phyloP scores from a whole-genome alignment of 306 rosid genomes.

The Vicia sativa region DNA sequence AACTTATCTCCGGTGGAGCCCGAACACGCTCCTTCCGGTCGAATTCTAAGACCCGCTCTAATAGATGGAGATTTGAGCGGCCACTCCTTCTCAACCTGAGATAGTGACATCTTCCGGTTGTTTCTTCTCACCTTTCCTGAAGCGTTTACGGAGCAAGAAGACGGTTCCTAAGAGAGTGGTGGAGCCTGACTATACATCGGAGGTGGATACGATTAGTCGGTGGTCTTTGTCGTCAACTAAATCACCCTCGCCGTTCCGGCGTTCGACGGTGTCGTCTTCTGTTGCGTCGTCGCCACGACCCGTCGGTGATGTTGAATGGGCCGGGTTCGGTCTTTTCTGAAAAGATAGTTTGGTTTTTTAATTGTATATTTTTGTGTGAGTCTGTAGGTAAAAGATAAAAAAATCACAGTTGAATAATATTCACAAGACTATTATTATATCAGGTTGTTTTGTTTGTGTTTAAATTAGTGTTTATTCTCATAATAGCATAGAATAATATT shows the following conservation, averaged over 20 bases:
- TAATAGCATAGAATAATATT: too few relatives aligned
- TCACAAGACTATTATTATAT: too few relatives aligned
- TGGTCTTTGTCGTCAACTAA: slow-evolving; percentile 70
- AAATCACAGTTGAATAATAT: too few relatives aligned
- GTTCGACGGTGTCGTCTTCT: slow-evolving; percentile 53
- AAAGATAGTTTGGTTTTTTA: neutral
- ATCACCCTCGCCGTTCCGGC: slow-evolving; percentile 60
- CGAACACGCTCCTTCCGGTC: slow-evolving; percentile 52
- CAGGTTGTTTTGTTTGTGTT: too few relatives aligned
- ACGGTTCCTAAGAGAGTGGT: slow-evolving; percentile 25
- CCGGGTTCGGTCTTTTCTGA: slow-evolving; percentile 82
- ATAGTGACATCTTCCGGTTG: slow-evolving; percentile 54
- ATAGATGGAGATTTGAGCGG: slow-evolving; percentile 57
- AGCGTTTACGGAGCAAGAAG: slow-evolving; percentile 43
- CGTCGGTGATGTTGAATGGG: slow-evolving; percentile 70
- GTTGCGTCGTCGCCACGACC: slow-evolving; percentile 70
- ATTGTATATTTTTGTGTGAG: neutral
- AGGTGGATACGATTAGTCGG: slow-evolving; percentile 55
- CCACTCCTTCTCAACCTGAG: slow-evolving; percentile 50
- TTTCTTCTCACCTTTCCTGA: slow-evolving; percentile 67
- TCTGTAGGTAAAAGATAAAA: too few relatives aligned
- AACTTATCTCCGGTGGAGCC: slow-evolving; percentile 43
- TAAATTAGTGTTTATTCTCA: too few relatives aligned
- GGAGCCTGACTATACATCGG: slow-evolving; percentile 44
- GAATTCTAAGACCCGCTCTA: slow-evolving; percentile 52